phyloP scores from a whole-genome alignment of 345 rosid genomes.

The Hibiscus trionum region DNA sequence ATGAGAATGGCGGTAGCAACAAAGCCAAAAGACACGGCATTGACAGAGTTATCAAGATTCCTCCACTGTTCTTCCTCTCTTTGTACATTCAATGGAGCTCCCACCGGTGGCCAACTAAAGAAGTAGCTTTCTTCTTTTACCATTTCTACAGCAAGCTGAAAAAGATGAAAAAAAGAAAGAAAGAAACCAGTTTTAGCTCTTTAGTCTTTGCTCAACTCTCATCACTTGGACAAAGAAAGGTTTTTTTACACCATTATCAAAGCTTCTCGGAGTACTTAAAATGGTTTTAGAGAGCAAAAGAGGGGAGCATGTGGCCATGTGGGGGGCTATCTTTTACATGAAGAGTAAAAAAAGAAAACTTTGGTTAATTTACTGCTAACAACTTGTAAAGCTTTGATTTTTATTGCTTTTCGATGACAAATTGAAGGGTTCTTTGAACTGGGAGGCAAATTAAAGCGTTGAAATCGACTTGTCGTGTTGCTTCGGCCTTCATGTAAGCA shows the following conservation, averaged over 20 bases:
- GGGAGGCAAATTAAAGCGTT: background rate
- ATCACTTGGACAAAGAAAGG: constrained; percentile 7
- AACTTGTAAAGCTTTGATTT: background rate
- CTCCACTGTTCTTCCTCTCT: constrained; percentile 46
- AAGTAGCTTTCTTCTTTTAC: constrained; percentile 18
- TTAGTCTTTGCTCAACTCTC: constrained; percentile 22
- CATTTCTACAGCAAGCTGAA: constrained; percentile 3
- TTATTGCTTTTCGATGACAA: background rate
- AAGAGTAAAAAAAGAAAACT: constrained; percentile 9
- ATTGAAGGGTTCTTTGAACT: background rate
- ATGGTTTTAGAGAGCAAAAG: constrained; percentile 7
- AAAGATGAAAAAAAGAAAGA: background rate
- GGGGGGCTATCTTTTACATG: constrained; percentile 19
- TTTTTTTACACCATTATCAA: constrained; percentile 11
- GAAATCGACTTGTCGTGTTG: constrained; percentile 19
- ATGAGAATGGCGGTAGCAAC: constrained; percentile 97
- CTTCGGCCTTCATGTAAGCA: background rate
- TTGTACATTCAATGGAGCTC: constrained; percentile 55
- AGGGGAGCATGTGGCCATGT: constrained; percentile 15
- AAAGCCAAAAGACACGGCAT: constrained; percentile 88
- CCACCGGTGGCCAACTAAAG: constrained; percentile 54
- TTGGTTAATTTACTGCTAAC: constrained; percentile 15
- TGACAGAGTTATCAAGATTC: constrained; percentile 63
- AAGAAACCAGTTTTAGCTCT: background rate
- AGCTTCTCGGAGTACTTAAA: constrained; percentile 13